Base-by-base conservation (phyloP, 108 stramenopile species). In the Pelagomonas calceolata region DNA sequence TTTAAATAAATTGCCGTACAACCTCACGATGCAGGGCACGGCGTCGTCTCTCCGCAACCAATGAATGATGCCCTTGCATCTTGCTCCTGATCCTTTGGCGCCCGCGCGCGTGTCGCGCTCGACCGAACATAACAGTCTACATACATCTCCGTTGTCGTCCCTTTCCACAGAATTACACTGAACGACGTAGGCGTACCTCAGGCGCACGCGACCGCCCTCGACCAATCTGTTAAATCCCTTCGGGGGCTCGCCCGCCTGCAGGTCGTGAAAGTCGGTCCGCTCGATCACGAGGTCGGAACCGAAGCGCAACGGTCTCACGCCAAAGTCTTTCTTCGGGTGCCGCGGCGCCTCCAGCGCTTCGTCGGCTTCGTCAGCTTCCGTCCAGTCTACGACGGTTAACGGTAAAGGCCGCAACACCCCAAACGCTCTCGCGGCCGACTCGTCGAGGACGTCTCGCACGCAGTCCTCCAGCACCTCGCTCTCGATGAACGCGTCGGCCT, bases 121-220 rank as follows among this genome's bases (percentile, higher is more conserved):
- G 39, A 85, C 83, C 10, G 85, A 80, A 72, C 94, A 94, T 34
- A 80, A 66, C 21, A 73, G 39, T 51, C 60, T 67, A 15, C 26
- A 39, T 21, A 92, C 76, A 74, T 89, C 90, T 31, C 88, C 88
- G 65, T 73, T 74, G 0, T 81, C 78, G 75, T 91, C 91, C 33
- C 91, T 82, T 32, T 92, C 78, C 43, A 94, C 80, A 66, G 90
- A 85, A 63, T 91, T 79, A 68, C 89, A 91, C n/a, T 78, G 73
- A 34, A 94, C 86, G 0, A 91, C 94, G 73, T 94, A 94, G 0
- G 90, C 94, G 68, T 90, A 91, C 70, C 89, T 87, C 46, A 94
- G 84, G 15, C 94, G 86, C 35, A 90, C 94, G 68, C 79, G 82
- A 34, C 83, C 88, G 35, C 78, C 80, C 15, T 86, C 80, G 10